Conservation (phyloP, 768 basidiomycete species). For the Antrodiella citrinella region DNA sequence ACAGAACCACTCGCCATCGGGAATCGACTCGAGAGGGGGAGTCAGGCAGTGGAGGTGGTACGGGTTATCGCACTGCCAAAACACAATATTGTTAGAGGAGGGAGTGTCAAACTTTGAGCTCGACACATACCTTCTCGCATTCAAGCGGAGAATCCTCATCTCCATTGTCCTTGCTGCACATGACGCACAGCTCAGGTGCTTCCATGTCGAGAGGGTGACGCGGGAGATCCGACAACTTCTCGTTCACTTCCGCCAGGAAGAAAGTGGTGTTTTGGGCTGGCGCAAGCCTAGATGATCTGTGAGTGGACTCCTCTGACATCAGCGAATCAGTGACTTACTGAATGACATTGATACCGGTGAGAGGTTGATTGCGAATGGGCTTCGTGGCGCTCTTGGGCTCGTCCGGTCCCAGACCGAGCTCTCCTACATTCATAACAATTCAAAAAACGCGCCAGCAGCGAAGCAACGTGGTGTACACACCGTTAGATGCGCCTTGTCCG, state of each 20-base stretch:
- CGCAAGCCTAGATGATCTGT: slow-evolving; percentile 46
- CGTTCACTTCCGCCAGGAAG: slow-evolving; percentile 71
- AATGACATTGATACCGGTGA: slow-evolving; percentile 75
- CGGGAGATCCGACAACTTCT: slow-evolving; percentile 68
- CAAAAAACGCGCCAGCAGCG: neutral
- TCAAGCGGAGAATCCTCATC: slow-evolving; percentile 72
- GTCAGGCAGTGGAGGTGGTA: slow-evolving; percentile 79
- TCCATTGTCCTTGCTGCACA: slow-evolving; percentile 63
- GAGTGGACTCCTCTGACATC: neutral
- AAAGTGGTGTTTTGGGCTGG: slow-evolving; percentile 83
- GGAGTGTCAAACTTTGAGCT: neutral
- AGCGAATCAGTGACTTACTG: slow-evolving; percentile 37
- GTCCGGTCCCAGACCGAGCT: slow-evolving; percentile 74
- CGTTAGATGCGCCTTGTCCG: slow-evolving; percentile 83
- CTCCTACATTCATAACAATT: slow-evolving; percentile 32
- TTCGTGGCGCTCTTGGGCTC: slow-evolving; percentile 85
- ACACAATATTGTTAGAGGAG: too few species aligned
- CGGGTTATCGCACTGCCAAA: slow-evolving; percentile 78
- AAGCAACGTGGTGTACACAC: slow-evolving; percentile 28
- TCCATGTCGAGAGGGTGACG: slow-evolving; percentile 72
- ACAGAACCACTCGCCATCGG: slow-evolving; percentile 93
- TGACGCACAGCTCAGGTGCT: slow-evolving; percentile 59
- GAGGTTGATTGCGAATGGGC: slow-evolving; percentile 59
- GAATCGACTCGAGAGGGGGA: slow-evolving; percentile 69
- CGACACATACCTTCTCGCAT: slow-evolving; percentile 77